Percentiles rank a stretch among this genome's conserved stretches.
These are phyloP conservation scores for Nephelium lappaceum DNA, from an alignment of 345 rosid genomes.

Conservation along the genomic window DNA sequence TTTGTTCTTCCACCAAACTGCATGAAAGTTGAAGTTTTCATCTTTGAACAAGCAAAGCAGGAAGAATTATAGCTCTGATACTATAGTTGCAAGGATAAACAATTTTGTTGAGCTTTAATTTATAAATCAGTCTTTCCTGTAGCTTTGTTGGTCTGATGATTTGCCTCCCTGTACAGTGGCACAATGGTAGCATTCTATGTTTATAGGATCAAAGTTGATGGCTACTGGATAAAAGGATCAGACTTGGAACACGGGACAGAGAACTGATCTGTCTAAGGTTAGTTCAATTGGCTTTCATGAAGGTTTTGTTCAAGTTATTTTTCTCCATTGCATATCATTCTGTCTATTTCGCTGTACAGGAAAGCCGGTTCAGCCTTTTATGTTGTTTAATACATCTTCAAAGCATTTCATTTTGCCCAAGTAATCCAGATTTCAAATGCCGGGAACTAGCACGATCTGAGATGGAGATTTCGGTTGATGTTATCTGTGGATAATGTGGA, in stretches of 20 bases:
- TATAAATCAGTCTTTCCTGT: not conserved
- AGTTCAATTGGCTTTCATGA: constrained; percentile 1
- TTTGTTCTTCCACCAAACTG: not conserved
- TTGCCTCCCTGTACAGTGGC: constrained; percentile 57
- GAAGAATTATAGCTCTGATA: not conserved
- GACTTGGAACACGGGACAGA: constrained; percentile 44
- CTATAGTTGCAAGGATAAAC: not conserved
- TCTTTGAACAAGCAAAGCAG: not conserved
- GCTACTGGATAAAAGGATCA: constrained; percentile 36
- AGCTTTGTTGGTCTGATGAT: constrained; percentile 1
- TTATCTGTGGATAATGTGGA: not conserved
- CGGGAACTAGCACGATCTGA: not conserved
- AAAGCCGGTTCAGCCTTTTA: not conserved
- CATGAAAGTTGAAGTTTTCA: not conserved
- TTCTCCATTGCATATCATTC: not conserved
- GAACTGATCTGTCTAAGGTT: constrained; percentile 32
- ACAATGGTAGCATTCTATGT: constrained; percentile 67
- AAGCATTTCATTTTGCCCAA: not conserved
- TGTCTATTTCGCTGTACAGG: not conserved
- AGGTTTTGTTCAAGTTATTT: not conserved
- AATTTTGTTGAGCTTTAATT: not conserved
- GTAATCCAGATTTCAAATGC: not conserved
- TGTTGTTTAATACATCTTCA: not conserved
- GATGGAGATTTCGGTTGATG: not conserved
- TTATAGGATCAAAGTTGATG: constrained; percentile 50